Percentiles rank a stretch among this genome's conserved stretches.
Conservation (phyloP, 345 rosid genomes). For the Mallotus nudiflorus region DNA sequence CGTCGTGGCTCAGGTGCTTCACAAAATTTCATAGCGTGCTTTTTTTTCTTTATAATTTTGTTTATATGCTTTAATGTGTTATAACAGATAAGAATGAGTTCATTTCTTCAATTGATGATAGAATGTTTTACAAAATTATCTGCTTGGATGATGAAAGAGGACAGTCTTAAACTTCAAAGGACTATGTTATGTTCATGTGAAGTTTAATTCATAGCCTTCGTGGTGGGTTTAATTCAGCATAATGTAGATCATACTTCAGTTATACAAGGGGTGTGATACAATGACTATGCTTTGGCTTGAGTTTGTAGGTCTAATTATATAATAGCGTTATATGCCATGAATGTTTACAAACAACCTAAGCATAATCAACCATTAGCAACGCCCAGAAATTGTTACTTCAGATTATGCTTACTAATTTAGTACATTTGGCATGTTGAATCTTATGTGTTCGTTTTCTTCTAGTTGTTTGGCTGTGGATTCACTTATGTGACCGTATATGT, state of each 20-base stretch:
- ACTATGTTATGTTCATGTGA: background rate
- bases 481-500: background rate
- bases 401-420: background rate
- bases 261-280: background rate
- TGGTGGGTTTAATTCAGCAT: no score
- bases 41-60: no score
- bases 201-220: background rate
- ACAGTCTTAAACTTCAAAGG: background rate
- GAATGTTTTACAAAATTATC: no score
- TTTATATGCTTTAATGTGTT: no score
- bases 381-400: no score
- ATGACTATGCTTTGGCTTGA: background rate
- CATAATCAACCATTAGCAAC: no score
- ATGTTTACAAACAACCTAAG: background rate
- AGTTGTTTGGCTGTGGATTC: background rate
- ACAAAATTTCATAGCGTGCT: no score
- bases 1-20: conserved; percentile 65
- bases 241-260: background rate
- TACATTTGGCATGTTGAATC: background rate
- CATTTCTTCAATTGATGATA: no score
- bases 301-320: no score
- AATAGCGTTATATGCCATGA: background rate
- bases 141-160: no score
- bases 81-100: no score
- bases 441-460: background rate